These are phyloP conservation scores for Aspergillus bridgeri DNA, from an alignment of 495 filamentous ascomycete genomes.

Conservation along the genomic window DNA sequence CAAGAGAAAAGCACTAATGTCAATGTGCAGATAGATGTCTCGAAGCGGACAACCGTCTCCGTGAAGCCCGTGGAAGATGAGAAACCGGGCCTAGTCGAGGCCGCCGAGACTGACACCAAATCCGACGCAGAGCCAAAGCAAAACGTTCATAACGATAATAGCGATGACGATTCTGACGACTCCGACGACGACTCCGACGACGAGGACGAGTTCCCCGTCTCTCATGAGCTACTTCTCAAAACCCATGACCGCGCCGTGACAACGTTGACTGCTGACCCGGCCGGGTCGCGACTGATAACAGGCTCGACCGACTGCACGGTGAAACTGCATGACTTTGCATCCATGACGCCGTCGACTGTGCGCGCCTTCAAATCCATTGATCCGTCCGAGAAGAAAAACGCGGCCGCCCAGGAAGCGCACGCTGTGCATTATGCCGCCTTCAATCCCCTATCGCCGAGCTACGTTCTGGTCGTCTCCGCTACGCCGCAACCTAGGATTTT, in stretches of 20 bases:
- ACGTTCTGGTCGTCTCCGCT: slow-evolving; percentile 81
- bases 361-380: slow-evolving; percentile 91
- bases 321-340: slow-evolving; percentile 91
- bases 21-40: slow-evolving; percentile 72
- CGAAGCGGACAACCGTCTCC: slow-evolving; percentile 55
- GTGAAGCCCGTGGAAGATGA: slow-evolving; percentile 24
- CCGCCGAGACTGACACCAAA: slow-evolving; percentile 11
- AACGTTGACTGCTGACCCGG: slow-evolving; percentile 74
- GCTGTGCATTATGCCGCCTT: slow-evolving; percentile 82
- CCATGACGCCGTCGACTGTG: slow-evolving; percentile 91
- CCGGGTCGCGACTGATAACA: slow-evolving; percentile 79
- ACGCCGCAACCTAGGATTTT: slow-evolving; percentile 86
- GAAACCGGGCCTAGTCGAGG: slow-evolving; percentile 18
- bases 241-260: slow-evolving; percentile 90
- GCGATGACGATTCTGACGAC: slow-evolving; percentile 46
- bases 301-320: slow-evolving; percentile 87
- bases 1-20: slow-evolving; percentile 69
- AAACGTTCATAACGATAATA: slow-evolving; percentile 27
- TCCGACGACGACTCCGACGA: slow-evolving; percentile 60
- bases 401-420: slow-evolving; percentile 75
- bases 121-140: slow-evolving; percentile 20
- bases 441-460: slow-evolving; percentile 75
- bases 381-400: slow-evolving; percentile 71
- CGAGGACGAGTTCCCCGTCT: slow-evolving; percentile 87
- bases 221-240: slow-evolving; percentile 87